Percentiles rank a stretch among this genome's conserved stretches.
Evolutionary conservation across 192 early-diverging fungal species (phyloP).

Genomic region (Chytriomyces confervae): DNA sequence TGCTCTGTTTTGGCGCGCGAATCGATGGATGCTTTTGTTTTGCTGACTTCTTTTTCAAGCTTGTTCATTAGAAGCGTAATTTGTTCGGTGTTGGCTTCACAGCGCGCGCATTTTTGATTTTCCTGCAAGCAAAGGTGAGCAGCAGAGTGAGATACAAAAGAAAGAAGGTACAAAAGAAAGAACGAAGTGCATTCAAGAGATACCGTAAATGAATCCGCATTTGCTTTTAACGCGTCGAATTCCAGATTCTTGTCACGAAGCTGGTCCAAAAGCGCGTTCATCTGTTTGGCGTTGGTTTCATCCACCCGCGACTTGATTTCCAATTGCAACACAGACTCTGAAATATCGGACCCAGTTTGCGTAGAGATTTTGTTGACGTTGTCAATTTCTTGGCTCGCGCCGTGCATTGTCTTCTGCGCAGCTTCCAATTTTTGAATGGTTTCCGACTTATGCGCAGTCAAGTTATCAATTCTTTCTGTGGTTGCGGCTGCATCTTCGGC

Average conservation of each 20-base stretch:
- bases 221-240: too few species aligned
- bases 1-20: constrained; percentile 6
- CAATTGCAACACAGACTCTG: neutral
- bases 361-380: neutral
- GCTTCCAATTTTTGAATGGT: neutral
- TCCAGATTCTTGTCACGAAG: too few species aligned
- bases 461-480: neutral
- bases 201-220: too few species aligned
- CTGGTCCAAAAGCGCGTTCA: neutral
- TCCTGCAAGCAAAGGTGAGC: too few species aligned
- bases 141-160: too few species aligned
- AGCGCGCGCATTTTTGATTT: too few species aligned
- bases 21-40: constrained; percentile 19
- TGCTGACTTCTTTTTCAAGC: constrained; percentile 20
- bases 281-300: neutral
- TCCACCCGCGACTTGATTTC: neutral
- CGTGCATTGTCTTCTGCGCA: neutral
- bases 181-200: too few species aligned
- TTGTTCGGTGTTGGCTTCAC: neutral
- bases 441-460: neutral
- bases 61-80: neutral
- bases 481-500: neutral
- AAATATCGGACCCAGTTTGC: neutral
- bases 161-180: too few species aligned
- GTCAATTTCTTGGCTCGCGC: constrained; percentile 4